These are phyloP conservation scores for Esteya vermicola DNA, from an alignment of 2,329 filamentous ascomycete species.

Conservation along the genomic window DNA sequence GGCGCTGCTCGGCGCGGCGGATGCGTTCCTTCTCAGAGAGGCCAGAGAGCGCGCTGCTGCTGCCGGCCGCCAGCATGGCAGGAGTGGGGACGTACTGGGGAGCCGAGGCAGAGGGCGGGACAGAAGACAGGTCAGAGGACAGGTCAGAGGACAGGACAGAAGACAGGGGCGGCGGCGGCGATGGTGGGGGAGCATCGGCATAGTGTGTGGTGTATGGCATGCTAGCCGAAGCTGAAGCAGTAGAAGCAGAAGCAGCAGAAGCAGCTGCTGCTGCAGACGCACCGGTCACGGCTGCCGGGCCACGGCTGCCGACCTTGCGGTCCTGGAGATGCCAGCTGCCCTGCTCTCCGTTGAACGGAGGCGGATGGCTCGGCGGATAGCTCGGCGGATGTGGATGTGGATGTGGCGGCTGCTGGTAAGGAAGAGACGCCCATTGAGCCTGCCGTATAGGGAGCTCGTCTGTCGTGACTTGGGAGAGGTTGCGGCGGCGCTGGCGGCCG, in stretches of 20 bases:
- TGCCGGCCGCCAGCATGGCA: conserved; percentile 36
- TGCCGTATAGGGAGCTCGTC: conserved; percentile 5
- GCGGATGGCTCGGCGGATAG: conserved; percentile 3
- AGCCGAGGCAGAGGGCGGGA: conserved; percentile 19
- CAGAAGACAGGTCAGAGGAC: conserved; percentile 14
- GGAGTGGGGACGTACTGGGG: conserved; percentile 42
- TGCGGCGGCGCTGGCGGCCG: conserved; percentile 31
- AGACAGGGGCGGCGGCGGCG: not conserved
- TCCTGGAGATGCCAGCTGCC: conserved; percentile 7
- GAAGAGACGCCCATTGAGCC: no score
- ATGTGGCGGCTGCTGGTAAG: conserved; percentile 5
- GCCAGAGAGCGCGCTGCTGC: no score
- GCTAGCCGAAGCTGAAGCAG: not conserved
- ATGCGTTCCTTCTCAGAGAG: conserved; percentile 73
- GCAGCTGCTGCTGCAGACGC: not conserved
- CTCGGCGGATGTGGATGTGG: conserved; percentile 10
- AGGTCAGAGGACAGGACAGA: conserved; percentile 2
- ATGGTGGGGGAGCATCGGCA: no score
- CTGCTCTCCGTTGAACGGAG: not conserved
- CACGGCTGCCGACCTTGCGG: conserved; percentile 11
- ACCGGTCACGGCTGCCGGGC: not conserved
- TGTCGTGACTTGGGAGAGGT: not conserved
- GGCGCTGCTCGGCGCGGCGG: conserved; percentile 58
- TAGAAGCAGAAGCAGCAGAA: not conserved
- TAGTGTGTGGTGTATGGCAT: no score